A percentile compares a stretch with the other conserved stretches of the same genome.
Conservation (phyloP, 805 yeast species). For the Candida sithepensis region DNA sequence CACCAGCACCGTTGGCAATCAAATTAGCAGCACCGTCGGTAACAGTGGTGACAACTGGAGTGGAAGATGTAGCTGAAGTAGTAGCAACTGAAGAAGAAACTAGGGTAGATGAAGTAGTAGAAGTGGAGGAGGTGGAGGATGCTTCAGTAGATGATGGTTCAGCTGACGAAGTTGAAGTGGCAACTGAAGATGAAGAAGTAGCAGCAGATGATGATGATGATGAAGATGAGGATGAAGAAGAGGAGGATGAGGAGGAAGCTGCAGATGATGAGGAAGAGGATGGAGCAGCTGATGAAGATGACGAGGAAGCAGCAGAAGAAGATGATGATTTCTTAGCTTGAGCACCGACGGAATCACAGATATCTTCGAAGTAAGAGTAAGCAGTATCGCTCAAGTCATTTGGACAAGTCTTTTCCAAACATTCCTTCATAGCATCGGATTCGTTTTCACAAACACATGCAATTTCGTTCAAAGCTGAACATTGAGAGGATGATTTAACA, state of each 20-base stretch:
- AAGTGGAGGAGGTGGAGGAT: constrained; percentile 27
- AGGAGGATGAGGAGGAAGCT: constrained; percentile 11
- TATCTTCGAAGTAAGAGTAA: constrained; percentile 47
- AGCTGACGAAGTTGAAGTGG: constrained; percentile 12
- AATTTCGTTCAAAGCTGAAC: constrained; percentile 60
- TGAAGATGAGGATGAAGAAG: constrained; percentile 31
- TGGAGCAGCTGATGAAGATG: constrained; percentile 26
- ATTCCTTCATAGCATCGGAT: constrained; percentile 47
- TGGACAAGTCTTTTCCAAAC: constrained; percentile 72
- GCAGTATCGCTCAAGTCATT: constrained; percentile 57
- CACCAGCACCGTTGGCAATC: constrained; percentile 26
- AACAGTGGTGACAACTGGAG: constrained; percentile 25
- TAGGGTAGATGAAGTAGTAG: constrained; percentile 21
- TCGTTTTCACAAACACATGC: constrained; percentile 65
- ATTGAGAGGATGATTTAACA: constrained; percentile 46
- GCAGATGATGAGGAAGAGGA: constrained; percentile 24
- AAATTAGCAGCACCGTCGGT: constrained; percentile 22
- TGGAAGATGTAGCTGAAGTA: constrained; percentile 17
- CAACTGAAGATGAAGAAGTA: constrained; percentile 15
- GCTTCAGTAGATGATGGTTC: constrained; percentile 17
- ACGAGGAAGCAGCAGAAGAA: constrained; percentile 23
- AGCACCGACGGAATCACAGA: constrained; percentile 49
- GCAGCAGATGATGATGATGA: constrained; percentile 24
- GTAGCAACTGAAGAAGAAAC: not conserved
- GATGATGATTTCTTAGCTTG: constrained; percentile 16